phyloP scores from a whole-genome alignment of 1,284 basidiomycete genomes.

The Vanrija sp. region DNA sequence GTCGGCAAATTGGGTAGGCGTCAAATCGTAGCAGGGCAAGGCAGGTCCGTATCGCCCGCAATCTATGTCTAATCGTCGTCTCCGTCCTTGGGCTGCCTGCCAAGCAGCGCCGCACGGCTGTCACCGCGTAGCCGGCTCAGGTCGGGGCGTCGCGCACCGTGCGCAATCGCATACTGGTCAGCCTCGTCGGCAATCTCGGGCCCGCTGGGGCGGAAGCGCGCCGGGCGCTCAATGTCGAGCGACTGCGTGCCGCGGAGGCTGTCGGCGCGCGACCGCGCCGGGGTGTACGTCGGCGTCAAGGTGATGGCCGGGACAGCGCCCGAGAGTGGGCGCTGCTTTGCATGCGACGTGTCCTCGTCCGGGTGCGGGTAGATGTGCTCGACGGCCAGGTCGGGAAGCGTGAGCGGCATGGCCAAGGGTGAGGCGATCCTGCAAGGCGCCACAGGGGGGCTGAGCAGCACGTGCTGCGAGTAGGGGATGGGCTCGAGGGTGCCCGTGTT shows the following conservation, averaged over 20 bases:
- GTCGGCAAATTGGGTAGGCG: too few relatives aligned
- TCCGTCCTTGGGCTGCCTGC: slow-evolving; percentile 15
- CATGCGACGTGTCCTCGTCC: neutral
- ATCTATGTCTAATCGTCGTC: neutral
- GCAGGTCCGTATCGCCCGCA: too few relatives aligned
- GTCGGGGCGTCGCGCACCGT: slow-evolving; percentile 29
- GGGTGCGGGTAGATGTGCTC: slow-evolving; percentile 4
- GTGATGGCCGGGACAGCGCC: slow-evolving; percentile 10
- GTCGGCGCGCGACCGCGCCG: slow-evolving; percentile 3
- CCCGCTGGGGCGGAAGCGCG: slow-evolving; percentile 9
- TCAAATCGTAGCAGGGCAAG: too few relatives aligned
- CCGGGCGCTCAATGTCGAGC: slow-evolving; percentile 17
- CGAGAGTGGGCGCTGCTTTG: neutral
- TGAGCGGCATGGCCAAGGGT: neutral
- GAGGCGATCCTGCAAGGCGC: neutral
- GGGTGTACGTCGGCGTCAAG: slow-evolving; percentile 11
- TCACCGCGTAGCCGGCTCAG: slow-evolving; percentile 31
- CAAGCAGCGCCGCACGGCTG: slow-evolving; percentile 30
- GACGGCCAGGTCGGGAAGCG: slow-evolving; percentile 9
- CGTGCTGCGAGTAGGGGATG: slow-evolving; percentile 1
- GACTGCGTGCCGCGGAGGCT: slow-evolving; percentile 12
- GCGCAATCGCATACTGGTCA: slow-evolving; percentile 25
- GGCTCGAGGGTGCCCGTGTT: neutral
- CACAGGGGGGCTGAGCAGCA: slow-evolving; percentile 3
- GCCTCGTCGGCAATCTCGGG: slow-evolving; percentile 29